phyloP scores from a whole-genome alignment of 1,284 basidiomycete genomes.

The Psilocybe mexicana region DNA sequence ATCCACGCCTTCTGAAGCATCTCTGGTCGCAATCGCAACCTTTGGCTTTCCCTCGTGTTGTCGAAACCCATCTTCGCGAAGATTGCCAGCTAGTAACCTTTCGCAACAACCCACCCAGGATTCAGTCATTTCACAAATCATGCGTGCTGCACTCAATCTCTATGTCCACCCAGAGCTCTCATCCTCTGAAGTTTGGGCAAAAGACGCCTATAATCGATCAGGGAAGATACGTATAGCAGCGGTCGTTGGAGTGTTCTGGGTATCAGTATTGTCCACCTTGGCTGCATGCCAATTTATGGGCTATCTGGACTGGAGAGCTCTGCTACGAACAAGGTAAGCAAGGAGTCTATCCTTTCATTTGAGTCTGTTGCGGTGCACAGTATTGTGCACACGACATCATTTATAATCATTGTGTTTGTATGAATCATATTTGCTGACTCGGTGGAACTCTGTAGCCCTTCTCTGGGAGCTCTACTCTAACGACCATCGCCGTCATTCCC shows the following conservation, averaged over 20 bases:
- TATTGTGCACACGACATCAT: not conserved
- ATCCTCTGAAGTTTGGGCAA: constrained; percentile 39
- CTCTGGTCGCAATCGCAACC: constrained; percentile 2
- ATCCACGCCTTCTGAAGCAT: not conserved
- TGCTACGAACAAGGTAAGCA: constrained; percentile 13
- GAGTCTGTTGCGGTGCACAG: constrained; percentile 15
- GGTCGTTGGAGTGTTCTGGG: constrained; percentile 31
- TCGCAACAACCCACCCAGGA: not conserved
- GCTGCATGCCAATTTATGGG: constrained; percentile 34
- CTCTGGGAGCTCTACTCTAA: not conserved
- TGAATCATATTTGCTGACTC: not conserved
- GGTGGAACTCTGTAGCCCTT: not conserved
- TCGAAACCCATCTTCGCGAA: too few species aligned
- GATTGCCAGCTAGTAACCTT: too few species aligned
- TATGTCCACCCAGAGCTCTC: constrained; percentile 56
- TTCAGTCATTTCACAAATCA: constrained; percentile 13
- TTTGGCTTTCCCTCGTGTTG: not conserved
- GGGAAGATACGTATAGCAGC: constrained; percentile 28
- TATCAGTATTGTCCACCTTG: constrained; percentile 33
- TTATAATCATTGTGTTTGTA: not conserved
- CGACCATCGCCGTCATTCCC: not conserved
- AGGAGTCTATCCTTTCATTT: constrained; percentile 12
- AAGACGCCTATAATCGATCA: constrained; percentile 26
- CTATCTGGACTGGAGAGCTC: constrained; percentile 22
- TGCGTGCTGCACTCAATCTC: constrained; percentile 46